Percentiles rank a stretch among this genome's conserved stretches.
These are phyloP conservation scores for Amoeboaphelidium protococcarum DNA, from an alignment of 371 early-diverging fungal species.

Conservation along the genomic window DNA sequence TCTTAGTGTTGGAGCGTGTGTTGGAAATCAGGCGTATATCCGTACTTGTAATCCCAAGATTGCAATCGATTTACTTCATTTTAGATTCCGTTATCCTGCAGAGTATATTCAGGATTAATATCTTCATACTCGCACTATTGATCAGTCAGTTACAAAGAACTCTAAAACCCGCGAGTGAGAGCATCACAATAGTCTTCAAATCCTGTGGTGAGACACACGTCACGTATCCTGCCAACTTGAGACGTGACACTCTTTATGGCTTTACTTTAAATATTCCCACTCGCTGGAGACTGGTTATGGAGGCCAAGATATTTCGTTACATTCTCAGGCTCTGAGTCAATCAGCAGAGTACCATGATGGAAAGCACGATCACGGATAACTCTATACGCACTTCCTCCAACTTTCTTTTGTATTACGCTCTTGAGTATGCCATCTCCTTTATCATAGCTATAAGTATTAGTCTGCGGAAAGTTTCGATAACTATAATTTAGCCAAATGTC, in stretches of 20 bases:
- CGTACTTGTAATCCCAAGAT: constrained; percentile 74
- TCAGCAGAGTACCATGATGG: constrained; percentile 94
- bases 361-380: constrained; percentile 52
- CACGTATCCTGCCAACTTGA: background rate
- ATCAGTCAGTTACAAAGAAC: too few species aligned
- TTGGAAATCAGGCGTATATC: constrained; percentile 76
- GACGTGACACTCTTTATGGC: background rate
- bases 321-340: constrained; percentile 35
- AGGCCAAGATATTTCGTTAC: background rate
- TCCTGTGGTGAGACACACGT: too few species aligned
- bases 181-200: background rate
- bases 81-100: background rate
- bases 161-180: background rate
- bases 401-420: constrained; percentile 8
- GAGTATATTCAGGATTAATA: background rate
- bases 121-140: background rate
- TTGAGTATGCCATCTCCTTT: background rate
- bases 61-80: constrained; percentile 1
- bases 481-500: constrained; percentile 53
- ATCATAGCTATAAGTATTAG: background rate
- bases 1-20: too few species aligned
- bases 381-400: constrained; percentile 89
- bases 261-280: background rate
- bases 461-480: background rate
- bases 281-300: background rate